A percentile compares a stretch with the other conserved stretches of the same genome.
Conservation (phyloP, 2,329 filamentous ascomycete genomes). For the Purpureocillium lavendulum region DNA sequence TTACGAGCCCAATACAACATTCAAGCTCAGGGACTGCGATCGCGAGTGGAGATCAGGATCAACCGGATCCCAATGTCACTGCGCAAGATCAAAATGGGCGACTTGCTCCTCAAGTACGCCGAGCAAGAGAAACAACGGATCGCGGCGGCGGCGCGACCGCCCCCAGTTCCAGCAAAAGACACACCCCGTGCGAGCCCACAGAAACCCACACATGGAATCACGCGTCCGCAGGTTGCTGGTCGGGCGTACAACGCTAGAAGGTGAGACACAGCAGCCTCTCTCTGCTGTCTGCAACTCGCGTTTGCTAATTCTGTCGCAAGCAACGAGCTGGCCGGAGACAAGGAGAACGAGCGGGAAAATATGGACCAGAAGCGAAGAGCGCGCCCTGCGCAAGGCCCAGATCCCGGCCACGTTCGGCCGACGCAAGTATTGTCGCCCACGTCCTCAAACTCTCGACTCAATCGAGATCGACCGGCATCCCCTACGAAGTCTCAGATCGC, state of each 20-base stretch:
- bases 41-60: conserved; percentile 84
- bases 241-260: conserved; percentile 27
- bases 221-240: conserved; percentile 11
- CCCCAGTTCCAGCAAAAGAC: conserved; percentile 44
- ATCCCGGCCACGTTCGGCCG: conserved; percentile 27
- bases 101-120: conserved; percentile 53
- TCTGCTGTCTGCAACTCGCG: too few relatives aligned
- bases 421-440: conserved; percentile 70
- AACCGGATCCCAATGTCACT: conserved; percentile 80
- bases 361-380: conserved; percentile 61
- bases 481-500: conserved; percentile 49
- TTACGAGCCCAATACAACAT: conserved; percentile 82
- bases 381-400: conserved; percentile 35
- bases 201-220: conserved; percentile 21
- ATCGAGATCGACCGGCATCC: conserved; percentile 39
- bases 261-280: too few relatives aligned
- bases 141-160: conserved; percentile 22
- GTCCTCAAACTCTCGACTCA: conserved; percentile 68
- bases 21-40: conserved; percentile 75
- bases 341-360: conserved; percentile 61
- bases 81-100: conserved; percentile 73
- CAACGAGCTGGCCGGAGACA: conserved; percentile 59
- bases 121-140: conserved; percentile 34
- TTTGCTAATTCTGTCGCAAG: conserved; percentile 30
- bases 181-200: conserved; percentile 24